Evolutionary conservation across 1,139 yeast species (phyloP).

Genomic region (Nakaseomyces sp.): DNA sequence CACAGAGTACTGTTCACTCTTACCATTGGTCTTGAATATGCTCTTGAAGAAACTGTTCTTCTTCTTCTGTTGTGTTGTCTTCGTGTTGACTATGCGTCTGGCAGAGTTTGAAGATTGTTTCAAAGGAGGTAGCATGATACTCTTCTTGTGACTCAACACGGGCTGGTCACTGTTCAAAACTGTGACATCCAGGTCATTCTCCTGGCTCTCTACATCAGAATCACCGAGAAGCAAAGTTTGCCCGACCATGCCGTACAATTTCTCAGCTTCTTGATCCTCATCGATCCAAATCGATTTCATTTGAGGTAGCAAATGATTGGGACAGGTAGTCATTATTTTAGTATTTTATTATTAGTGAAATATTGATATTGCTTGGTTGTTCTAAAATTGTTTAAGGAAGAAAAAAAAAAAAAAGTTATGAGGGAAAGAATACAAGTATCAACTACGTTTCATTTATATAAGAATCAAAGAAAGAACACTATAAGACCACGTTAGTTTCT

Average conservation of each 20-base stretch:
- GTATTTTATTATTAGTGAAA: neutral
- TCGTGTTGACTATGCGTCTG: neutral
- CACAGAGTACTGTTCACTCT: neutral
- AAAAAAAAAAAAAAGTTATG: neutral
- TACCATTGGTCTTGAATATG: conserved; percentile 8
- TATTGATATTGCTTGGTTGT: neutral
- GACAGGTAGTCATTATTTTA: neutral
- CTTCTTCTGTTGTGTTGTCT: conserved; percentile 1
- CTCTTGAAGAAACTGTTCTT: conserved; percentile 6
- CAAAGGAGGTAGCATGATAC: conserved; percentile 30
- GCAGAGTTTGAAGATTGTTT: conserved; percentile 11
- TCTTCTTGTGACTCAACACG: conserved; percentile 24
- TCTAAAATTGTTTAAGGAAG: neutral
- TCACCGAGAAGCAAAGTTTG: conserved; percentile 7
- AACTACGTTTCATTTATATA: neutral
- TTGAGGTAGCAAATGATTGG: conserved; percentile 19
- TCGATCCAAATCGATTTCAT: conserved; percentile 38
- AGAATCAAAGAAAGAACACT: too few species aligned
- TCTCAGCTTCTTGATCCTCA: conserved; percentile 32
- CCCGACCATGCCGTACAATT: conserved; percentile 16
- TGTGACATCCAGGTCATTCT: conserved; percentile 23
- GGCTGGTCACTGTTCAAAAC: conserved; percentile 31
- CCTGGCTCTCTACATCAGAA: conserved; percentile 10
- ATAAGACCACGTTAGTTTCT: too few species aligned
- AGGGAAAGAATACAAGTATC: neutral